Evolutionary conservation across 163 green algal genomes (phyloP), one percentile per base, ranked within the genome.

Genomic region (Botryococcus braunii): DNA sequence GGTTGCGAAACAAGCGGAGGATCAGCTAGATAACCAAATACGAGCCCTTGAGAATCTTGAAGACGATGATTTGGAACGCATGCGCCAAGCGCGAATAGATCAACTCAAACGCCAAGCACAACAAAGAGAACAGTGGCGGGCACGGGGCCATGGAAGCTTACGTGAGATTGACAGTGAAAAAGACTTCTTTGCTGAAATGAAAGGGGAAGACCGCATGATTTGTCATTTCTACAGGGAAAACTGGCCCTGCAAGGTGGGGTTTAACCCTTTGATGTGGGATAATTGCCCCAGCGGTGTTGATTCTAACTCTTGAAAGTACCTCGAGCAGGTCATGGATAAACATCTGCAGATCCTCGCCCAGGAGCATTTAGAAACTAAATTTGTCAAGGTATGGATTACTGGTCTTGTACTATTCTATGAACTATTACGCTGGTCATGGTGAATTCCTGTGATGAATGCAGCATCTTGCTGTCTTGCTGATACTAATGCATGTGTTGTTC

Each of bases 331-430:
- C 5, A 91, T 99, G 81, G 92, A 99, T 82, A 97, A 95, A 82
- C 94, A 98, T 74, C 37, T 99, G 7, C 37, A 49, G 0, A 71
- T 86, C 8, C 76, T 99, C n/a, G 80, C 83, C 21, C 75, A 75
- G 65, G 77, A 84, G 59, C 94, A 99, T 78, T 47, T 97, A 34
- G 94, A 99, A 70, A 98, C 94, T 25, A 97, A 96, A 71, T 97
- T 99, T 69, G 59, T 93, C 41, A 92, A 86, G 82, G 84, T 95
- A 52, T 35, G 68, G 31, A 40, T 11, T 27, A 39, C 36, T 35
- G 35, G 21, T 13, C n/a, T 29, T 38, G 27, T 2, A 36, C 11
- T 1, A 66, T 17, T 32, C 34, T 4, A 40, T 29, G 6, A 40
- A 29, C 21, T 1, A 9, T 61, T 7, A 61, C 50, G 46, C 17